Evolutionary conservation across 2,329 filamentous ascomycete genomes (phyloP).

Genomic region (Sphaerulina vaccinii): DNA sequence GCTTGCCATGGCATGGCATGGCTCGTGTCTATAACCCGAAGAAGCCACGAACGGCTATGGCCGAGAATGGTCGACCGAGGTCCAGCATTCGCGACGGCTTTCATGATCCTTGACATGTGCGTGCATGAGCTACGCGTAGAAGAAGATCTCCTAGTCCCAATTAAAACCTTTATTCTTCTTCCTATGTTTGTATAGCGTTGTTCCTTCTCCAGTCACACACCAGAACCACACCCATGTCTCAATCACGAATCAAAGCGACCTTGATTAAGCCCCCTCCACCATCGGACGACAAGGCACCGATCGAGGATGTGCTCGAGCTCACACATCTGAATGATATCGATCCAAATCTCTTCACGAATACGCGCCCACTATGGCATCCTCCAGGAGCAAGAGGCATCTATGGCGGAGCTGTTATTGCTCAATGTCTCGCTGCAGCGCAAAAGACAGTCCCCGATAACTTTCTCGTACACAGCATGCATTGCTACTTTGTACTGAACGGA

Average conservation of each 20-base stretch:
- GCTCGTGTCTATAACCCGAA: neutral
- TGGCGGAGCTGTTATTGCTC: constrained; percentile 89
- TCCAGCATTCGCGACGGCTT: neutral
- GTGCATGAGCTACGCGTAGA: neutral
- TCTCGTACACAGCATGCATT: constrained; percentile 93
- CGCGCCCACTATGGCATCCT: constrained; percentile 86
- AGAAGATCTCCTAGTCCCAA: neutral
- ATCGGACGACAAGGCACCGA: constrained; percentile 70
- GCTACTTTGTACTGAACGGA: constrained; percentile 95
- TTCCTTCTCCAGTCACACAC: neutral
- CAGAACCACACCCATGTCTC: constrained; percentile 5
- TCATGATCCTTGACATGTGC: constrained; percentile 6
- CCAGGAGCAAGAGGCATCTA: constrained; percentile 90
- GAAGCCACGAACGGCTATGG: neutral
- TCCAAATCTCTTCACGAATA: constrained; percentile 91
- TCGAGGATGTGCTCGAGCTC: constrained; percentile 87
- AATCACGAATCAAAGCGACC: constrained; percentile 31
- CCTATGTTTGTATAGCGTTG: neutral
- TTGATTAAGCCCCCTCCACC: constrained; percentile 73
- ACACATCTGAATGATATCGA: constrained; percentile 75
- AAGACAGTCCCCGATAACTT: constrained; percentile 79
- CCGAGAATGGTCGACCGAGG: constrained; percentile 6
- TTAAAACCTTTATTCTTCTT: neutral
- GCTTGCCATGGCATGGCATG: no score
- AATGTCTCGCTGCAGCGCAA: constrained; percentile 84